Base-by-base conservation (phyloP, 352 stramenopile genomes). In the Phytophthora agathidicida region DNA sequence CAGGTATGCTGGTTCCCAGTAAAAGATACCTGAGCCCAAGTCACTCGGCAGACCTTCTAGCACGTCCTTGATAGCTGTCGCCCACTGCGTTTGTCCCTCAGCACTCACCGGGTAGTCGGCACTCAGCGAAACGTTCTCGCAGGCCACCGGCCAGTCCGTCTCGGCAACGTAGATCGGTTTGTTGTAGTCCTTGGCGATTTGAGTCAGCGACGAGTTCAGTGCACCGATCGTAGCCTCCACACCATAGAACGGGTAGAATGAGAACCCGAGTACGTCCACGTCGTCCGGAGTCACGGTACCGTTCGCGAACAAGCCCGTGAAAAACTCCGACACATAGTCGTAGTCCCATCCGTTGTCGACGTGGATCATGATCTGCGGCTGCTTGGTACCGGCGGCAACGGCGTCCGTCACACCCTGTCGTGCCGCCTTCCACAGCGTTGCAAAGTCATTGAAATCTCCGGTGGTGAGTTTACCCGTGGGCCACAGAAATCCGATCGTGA, bases 281-380 rank as follows among this genome's bases (percentile, higher is more conserved):
- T 76, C 67, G 44, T 71, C 52, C 5, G 39, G 59, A 0, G 41
- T 52, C 47, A 76, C 67, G 0, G 54, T 70, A 8, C 67, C 67
- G 2, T 60, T 72, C 1, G 62, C 62, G n/a, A 76, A 76, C 5
- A 76, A 51, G 7, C 57, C 43, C 20, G 60, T 41, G 44, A 76
- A 73, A 16, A 73, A 76, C 17, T 56, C 58, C n/a, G 48, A 46
- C 20, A 73, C 35, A 32, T 68, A 73, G 23, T 57, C 53, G 35
- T 71, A 54, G 48, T 76, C 67, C 67, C 67, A 76, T 31, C 62
- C 62, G 24, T 73, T 73, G 58, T 73, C 63, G 11, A 76, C 32
- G 30, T 76, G 62, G 45, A 76, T 57, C 67, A 76, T 76, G 39
- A 76, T 65, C 50, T 76, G 46, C 1, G 67, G 62, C 26, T 75